A percentile compares a stretch with the other conserved stretches of the same genome.
Evolutionary conservation across 148 eudicot species (phyloP).

Genomic region (Tetragonia tetragonoides): DNA sequence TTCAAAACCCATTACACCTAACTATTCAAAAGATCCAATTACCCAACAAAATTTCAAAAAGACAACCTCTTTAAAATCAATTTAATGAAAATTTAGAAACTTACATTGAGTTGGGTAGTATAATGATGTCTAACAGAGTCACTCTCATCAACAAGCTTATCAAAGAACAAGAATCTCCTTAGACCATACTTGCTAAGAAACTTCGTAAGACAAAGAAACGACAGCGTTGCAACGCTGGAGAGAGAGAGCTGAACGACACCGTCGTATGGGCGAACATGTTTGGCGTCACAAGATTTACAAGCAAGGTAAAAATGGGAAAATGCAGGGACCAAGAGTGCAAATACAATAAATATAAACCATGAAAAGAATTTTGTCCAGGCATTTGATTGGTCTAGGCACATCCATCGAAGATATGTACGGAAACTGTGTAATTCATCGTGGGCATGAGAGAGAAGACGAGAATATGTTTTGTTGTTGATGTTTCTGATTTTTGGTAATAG

Average conservation of each 20-base stretch:
- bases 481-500: not conserved
- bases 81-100: conserved; percentile 13
- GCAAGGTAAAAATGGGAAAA: conserved; percentile 70
- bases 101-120: conserved; percentile 72
- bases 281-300: conserved; percentile 59
- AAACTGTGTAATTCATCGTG: conserved; percentile 63
- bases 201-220: conserved; percentile 56
- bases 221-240: conserved; percentile 55
- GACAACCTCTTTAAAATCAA: not conserved
- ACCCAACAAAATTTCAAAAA: not conserved
- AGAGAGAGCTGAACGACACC: conserved; percentile 68
- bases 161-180: conserved; percentile 77
- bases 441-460: conserved; percentile 49
- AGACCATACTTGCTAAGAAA: conserved; percentile 65
- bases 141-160: conserved; percentile 79
- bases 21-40: not conserved
- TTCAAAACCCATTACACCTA: not conserved
- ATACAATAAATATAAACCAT: conserved; percentile 49
- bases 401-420: conserved; percentile 61
- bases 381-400: conserved; percentile 85
- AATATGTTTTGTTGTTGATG: conserved; percentile 18
- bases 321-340: conserved; percentile 58
- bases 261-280: conserved; percentile 63
- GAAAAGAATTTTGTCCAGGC: conserved; percentile 39
- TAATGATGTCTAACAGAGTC: conserved; percentile 67